Evolutionary conservation across 306 rosid species (phyloP).

Genomic region (Castanea mollissima): DNA sequence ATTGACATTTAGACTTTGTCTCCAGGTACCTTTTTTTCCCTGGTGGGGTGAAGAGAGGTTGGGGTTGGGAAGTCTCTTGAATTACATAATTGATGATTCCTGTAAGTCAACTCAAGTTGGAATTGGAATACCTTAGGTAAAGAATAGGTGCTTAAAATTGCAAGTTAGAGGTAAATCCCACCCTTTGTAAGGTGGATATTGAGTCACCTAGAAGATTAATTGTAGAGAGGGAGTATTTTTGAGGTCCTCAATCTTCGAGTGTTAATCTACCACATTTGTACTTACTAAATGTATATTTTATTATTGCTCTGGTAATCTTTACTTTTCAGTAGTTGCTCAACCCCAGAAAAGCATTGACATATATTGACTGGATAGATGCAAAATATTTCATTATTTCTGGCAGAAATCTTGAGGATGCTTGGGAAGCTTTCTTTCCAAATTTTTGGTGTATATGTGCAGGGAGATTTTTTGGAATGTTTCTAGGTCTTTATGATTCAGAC

Average conservation of each 20-base stretch:
- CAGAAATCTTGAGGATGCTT: neutral
- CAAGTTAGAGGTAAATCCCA: neutral
- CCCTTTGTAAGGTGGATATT: neutral
- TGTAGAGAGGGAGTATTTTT: neutral
- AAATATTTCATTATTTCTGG: neutral
- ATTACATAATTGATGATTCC: neutral
- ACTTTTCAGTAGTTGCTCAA: neutral
- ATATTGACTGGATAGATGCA: neutral
- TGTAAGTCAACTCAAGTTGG: neutral
- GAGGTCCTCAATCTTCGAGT: neutral
- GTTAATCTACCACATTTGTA: neutral
- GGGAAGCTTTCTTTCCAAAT: neutral
- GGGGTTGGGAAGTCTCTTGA: too few relatives aligned
- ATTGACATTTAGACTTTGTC: neutral
- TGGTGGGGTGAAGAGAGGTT: neutral
- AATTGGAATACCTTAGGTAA: neutral
- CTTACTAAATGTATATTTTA: neutral
- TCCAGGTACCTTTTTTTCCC: neutral
- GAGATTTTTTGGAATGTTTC: neutral
- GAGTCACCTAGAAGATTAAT: neutral
- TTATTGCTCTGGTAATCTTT: neutral
- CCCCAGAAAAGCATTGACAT: neutral
- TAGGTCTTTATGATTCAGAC: neutral
- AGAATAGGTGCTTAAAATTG: neutral
- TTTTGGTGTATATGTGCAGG: neutral